phyloP scores from a whole-genome alignment of 2,329 filamentous ascomycete species.

The Neodidymelliopsis sp. region DNA sequence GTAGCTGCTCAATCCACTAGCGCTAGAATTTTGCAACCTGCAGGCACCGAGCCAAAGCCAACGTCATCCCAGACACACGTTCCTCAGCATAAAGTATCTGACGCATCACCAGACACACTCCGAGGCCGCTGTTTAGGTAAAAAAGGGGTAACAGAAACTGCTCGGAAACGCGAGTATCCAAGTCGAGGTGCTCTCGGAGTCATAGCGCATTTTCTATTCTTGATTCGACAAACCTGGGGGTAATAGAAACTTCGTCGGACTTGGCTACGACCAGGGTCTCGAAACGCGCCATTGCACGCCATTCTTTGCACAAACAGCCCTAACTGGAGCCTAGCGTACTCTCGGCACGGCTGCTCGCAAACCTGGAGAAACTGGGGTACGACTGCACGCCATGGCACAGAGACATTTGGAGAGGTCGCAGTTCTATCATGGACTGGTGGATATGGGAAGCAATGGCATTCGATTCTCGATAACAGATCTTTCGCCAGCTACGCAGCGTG shows the following conservation, averaged over 20 bases:
- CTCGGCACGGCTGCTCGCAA: slow-evolving; percentile 22
- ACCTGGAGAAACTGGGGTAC: slow-evolving; percentile 24
- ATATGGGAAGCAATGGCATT: slow-evolving; percentile 76
- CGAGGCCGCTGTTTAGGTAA: slow-evolving; percentile 34
- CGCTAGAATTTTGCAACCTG: slow-evolving; percentile 25
- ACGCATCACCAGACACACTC: slow-evolving; percentile 32
- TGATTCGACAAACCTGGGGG: slow-evolving; percentile 24
- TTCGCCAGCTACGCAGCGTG: slow-evolving; percentile 72
- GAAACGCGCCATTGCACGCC: slow-evolving; percentile 31
- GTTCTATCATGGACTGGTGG: slow-evolving; percentile 45
- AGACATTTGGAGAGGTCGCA: slow-evolving; percentile 23
- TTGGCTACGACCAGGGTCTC: slow-evolving; percentile 25
- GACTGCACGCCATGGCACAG: slow-evolving; percentile 13
- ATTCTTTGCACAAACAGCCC: slow-evolving; percentile 24
- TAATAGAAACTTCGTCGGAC: slow-evolving; percentile 27
- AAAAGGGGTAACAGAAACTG: slow-evolving; percentile 41
- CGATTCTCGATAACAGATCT: slow-evolving; percentile 89
- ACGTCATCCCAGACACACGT: slow-evolving; percentile 29
- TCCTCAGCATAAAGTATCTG: slow-evolving; percentile 20
- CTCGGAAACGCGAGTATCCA: slow-evolving; percentile 19
- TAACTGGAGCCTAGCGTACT: slow-evolving; percentile 18
- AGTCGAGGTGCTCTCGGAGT: slow-evolving; percentile 24
- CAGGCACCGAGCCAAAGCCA: slow-evolving; percentile 18
- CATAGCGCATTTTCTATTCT: slow-evolving; percentile 28
- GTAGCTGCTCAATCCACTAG: slow-evolving; percentile 21